phyloP scores from a whole-genome alignment of 208 protist genomes.

The Blastocrithidia nonstop region DNA sequence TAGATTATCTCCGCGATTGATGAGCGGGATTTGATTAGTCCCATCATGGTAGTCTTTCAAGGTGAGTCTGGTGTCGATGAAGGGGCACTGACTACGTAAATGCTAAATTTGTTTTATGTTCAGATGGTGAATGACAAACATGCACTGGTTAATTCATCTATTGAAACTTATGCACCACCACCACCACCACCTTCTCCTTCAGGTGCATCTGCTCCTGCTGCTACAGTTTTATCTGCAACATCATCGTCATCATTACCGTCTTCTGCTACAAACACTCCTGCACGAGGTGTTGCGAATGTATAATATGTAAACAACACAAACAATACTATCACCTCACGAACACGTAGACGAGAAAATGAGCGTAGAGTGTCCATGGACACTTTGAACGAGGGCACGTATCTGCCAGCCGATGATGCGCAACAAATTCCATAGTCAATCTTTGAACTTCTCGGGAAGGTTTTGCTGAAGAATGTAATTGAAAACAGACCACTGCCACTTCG shows the following conservation, averaged over 20 bases:
- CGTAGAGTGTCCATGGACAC: neutral
- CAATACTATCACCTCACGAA: neutral
- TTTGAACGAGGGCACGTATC: slow-evolving; percentile 8
- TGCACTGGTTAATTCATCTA: slow-evolving; percentile 36
- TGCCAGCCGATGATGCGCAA: slow-evolving; percentile 18
- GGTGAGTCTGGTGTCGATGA: slow-evolving; percentile 58
- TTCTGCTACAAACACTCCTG: neutral
- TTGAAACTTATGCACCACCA: too few species aligned
- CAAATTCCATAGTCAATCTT: slow-evolving; percentile 18
- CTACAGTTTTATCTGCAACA: too few species aligned
- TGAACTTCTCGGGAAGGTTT: slow-evolving; percentile 31
- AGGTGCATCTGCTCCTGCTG: too few species aligned
- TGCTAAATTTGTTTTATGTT: slow-evolving; percentile 58
- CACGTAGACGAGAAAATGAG: neutral
- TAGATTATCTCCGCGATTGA: slow-evolving; percentile 23
- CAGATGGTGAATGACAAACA: slow-evolving; percentile 28
- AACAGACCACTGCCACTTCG: slow-evolving; percentile 32
- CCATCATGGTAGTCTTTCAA: slow-evolving; percentile 60
- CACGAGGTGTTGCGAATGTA: neutral
- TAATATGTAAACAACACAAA: neutral
- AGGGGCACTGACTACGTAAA: slow-evolving; percentile 47
- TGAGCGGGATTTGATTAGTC: slow-evolving; percentile 20
- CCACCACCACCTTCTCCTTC: too few species aligned
- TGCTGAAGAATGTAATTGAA: slow-evolving; percentile 52
- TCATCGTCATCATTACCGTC: too few species aligned